Base-by-base conservation (phyloP, 192 early-diverging fungal species). In the Rhizophagus sp. region DNA sequence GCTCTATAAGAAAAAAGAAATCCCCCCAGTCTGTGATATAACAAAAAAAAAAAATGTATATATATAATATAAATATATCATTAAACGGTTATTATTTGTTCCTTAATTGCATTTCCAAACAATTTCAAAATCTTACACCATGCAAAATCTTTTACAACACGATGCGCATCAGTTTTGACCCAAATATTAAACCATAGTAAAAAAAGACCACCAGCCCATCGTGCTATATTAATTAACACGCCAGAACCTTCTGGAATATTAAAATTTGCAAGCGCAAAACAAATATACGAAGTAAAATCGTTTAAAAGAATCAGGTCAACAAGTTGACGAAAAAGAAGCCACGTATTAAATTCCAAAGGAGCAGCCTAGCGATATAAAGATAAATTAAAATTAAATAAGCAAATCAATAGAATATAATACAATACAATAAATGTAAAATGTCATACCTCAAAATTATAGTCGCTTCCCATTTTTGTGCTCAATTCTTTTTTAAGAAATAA, bases 111-210 rank as follows among this genome's bases (percentile, higher is more conserved):
- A 41, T 41, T 7, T 41, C 7, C 39, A 22, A 69, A 24, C 8
- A 69, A 19, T 39, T 69, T 15, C 17, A 19, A 63, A 73, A 44
- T 89, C 92, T 90, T 89, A 96, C 95, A 99, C 96, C 96, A 97
- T 13, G 96, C 96, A 88, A 94, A 99, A 85, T 98, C 97, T 84
- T 96, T 97, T 73, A 99, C 94, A 10, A 96, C 96, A 11, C 96
- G 94, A 70, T 96, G 95, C 34, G 96, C 96, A 83, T 99, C 97
- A 65, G 95, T 82, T 83, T 97, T 96, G 79, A 99, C 97, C 94
- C 97, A 97, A 75, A 97, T 90, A 79, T 97, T 98, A 83, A 99
- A 97, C 33, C 89, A 86, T 9, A 97, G 87, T 68, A 99, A 85
- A 33, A 95, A 87, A 2, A 93, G 74, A 13, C 96, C 96, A 36